Percentiles rank a stretch among this genome's conserved stretches.
Evolutionary conservation across 805 yeast genomes (phyloP).

Genomic region (Candida dendrica): DNA sequence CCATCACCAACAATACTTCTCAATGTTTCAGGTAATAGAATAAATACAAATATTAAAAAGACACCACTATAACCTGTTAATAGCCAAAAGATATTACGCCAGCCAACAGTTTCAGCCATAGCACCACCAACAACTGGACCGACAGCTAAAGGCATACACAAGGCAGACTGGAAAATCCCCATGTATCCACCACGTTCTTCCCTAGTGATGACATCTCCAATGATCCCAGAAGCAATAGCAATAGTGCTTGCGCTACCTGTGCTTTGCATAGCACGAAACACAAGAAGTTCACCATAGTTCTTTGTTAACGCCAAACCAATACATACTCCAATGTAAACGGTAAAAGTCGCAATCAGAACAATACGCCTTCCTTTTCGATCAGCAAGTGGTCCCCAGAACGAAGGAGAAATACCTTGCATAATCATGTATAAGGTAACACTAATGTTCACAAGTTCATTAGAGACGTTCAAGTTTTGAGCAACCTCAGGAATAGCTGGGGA

Average conservation of each 20-base stretch:
- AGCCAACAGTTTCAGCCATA: constrained; percentile 38
- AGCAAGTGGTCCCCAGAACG: constrained; percentile 59
- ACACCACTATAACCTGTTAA: constrained; percentile 56
- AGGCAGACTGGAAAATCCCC: constrained; percentile 62
- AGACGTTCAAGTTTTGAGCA: too few species aligned
- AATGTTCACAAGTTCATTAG: constrained; percentile 45
- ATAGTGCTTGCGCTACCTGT: constrained; percentile 71
- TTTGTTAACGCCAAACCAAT: constrained; percentile 57
- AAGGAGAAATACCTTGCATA: constrained; percentile 73
- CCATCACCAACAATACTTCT: constrained; percentile 73
- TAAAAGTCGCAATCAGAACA: constrained; percentile 44
- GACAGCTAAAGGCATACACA: constrained; percentile 20
- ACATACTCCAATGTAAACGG: constrained; percentile 52
- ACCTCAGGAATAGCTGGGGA: too few species aligned
- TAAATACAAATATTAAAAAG: constrained; percentile 25
- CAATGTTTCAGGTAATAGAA: constrained; percentile 67
- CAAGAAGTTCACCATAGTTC: constrained; percentile 53
- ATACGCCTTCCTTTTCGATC: constrained; percentile 74
- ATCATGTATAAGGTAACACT: constrained; percentile 72
- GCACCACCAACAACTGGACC: constrained; percentile 65
- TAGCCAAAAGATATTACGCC: constrained; percentile 81
- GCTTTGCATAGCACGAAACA: constrained; percentile 70
- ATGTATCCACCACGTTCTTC: constrained; percentile 64
- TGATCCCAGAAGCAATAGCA: constrained; percentile 60
- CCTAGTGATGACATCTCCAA: constrained; percentile 66